Conservation (phyloP, 129 eudicot genomes). For the Tagetes patula region DNA sequence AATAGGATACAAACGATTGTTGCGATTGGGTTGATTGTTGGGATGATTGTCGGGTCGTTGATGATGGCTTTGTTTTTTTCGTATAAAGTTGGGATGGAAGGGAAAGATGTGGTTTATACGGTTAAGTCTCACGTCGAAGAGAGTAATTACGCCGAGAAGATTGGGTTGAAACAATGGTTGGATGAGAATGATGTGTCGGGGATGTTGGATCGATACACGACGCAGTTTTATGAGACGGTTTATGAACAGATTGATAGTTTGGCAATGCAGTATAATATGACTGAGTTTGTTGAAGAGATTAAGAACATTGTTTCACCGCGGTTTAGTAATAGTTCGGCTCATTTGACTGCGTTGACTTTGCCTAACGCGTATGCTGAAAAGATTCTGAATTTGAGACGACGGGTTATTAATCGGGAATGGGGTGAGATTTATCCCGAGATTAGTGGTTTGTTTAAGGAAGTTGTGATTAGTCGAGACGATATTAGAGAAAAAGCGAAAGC, state of each 20-base stretch:
- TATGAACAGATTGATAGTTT: slow-evolving; percentile 77
- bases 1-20: slow-evolving; percentile 67
- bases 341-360: slow-evolving; percentile 40
- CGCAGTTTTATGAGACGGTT: slow-evolving; percentile 66
- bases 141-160: slow-evolving; percentile 85
- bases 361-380: slow-evolving; percentile 75
- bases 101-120: slow-evolving; percentile 72
- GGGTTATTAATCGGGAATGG: slow-evolving; percentile 75
- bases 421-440: slow-evolving; percentile 66
- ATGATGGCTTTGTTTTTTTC: slow-evolving; percentile 66
- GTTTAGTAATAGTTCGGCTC: slow-evolving; percentile 40
- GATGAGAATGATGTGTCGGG: slow-evolving; percentile 89
- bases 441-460: slow-evolving; percentile 56
- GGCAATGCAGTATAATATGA: slow-evolving; percentile 89
- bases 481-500: slow-evolving; percentile 74
- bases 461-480: slow-evolving; percentile 58
- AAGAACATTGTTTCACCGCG: slow-evolving; percentile 42
- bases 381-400: slow-evolving; percentile 56
- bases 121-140: slow-evolving; percentile 79
- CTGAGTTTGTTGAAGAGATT: slow-evolving; percentile 69
- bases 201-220: slow-evolving; percentile 74
- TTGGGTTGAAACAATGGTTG: slow-evolving; percentile 88
- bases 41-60: slow-evolving; percentile 69
- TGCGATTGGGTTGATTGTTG: slow-evolving; percentile 79
- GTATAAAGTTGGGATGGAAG: slow-evolving; percentile 83